Percentiles rank a stretch among this genome's conserved stretches.
Evolutionary conservation across 352 stramenopile species (phyloP).

Genomic region (Lagenidium sp.): DNA sequence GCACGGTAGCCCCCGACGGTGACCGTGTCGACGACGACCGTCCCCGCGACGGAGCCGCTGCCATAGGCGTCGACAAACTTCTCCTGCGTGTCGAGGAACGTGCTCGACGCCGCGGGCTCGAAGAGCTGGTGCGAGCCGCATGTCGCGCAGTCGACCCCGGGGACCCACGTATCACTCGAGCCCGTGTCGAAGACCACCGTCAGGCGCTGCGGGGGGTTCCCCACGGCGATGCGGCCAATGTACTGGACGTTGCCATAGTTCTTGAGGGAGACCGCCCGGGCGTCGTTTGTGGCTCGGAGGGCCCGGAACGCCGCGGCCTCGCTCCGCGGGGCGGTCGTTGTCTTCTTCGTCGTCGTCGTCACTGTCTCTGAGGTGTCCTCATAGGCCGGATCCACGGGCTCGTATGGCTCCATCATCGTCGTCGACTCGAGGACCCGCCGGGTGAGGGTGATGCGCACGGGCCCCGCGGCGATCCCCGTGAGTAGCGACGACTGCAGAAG

Average conservation of each 20-base stretch:
- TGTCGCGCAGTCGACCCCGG: constrained; percentile 27
- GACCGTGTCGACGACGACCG: constrained; percentile 69
- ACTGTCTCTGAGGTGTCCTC: background rate
- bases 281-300: too few relatives aligned
- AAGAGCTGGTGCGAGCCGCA: constrained; percentile 58
- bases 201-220: constrained; percentile 50
- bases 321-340: constrained; percentile 7
- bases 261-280: too few relatives aligned
- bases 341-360: background rate
- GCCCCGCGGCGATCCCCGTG: constrained; percentile 2
- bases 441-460: constrained; percentile 24
- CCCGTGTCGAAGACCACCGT: constrained; percentile 78
- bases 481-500: too few relatives aligned
- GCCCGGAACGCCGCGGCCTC: constrained; percentile 40
- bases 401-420: background rate
- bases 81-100: constrained; percentile 62
- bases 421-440: background rate
- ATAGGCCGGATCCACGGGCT: background rate
- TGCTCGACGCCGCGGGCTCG: constrained; percentile 36
- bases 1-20: constrained; percentile 58
- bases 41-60: constrained; percentile 69
- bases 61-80: constrained; percentile 77
- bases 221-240: constrained; percentile 60
- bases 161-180: constrained; percentile 79
- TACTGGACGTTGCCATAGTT: constrained; percentile 87